Base-by-base conservation (phyloP, 148 eudicot species). In the Drosera capensis region DNA sequence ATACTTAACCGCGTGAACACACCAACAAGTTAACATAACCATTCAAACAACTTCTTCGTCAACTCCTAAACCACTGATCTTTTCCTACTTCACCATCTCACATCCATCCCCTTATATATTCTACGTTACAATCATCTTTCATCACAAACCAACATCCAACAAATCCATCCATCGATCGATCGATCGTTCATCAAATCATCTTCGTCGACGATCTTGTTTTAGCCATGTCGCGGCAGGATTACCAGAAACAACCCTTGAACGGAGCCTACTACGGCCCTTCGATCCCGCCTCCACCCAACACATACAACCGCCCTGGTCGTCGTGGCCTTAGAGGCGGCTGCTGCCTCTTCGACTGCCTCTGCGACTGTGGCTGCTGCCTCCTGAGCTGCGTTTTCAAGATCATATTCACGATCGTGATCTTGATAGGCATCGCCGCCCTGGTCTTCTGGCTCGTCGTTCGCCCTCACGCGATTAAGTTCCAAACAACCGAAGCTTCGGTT, bases 241-340 rank as follows among this genome's bases (percentile, higher is more conserved):
- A 64, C 24, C 53, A 64, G 12, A 72, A 68, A 31, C 93, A 82
- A 35, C 70, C 87, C 14, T 74, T 85, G 7, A 84, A 84, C 63
- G 85, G 90, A 9, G 85, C 79, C 43, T 84, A 74, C 64, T 84
- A 84, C 57, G 95, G 92, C 55, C 95, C 94, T 0, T 46, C 86
- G 0, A 61, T 78, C 34, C 94, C 86, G 3, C 81, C 77, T 3
- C 74, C 71, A 0, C 28, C 68, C 0, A 49, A 31, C 3, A 16
- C 59, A 45, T 74, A 72, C 70, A 66, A 74, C 59, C 72, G 83
- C 22, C 86, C 68, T 14, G 52, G 77, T 16, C 54, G 78, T 19
- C 57, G 64, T 18, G 41, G 71, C 36, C 60, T 55, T 1, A 50
- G 73, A 36, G 46, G 71, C 44, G 63, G 77, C 35, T 70, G 84